Base-by-base conservation (phyloP, 176 grass and related monocot species). In the Guadua angustifolia region DNA sequence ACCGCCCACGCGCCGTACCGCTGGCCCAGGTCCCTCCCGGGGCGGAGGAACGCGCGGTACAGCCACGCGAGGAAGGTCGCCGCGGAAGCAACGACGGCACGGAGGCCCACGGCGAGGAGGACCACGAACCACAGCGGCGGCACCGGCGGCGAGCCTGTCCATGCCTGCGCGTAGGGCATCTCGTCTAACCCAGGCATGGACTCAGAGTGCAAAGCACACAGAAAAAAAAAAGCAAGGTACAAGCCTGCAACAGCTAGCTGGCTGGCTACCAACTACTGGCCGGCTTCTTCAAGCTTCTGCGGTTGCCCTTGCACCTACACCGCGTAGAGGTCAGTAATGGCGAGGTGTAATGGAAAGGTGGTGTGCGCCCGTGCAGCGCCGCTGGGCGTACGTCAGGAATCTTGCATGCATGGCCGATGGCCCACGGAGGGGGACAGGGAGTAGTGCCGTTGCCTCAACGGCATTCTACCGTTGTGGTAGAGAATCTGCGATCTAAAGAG, bases 1-100 rank as follows among this genome's bases (percentile, higher is more conserved):
- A 94, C 63, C 29, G 88, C 92, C 92, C 92, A 94, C n/a, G 55
- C 61, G 62, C 92, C 86, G 79, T 88, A 90, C 4, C 71, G 26
- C 15, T 6, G 49, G 24, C 29, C 32, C 16, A 85, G 75, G 60
- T 84, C 60, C 32, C 53, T 29, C 1, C 87, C 61, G 3, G 67
- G 76, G 1, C 82, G 87, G 7, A 80, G 14, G 61, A 89, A 89
- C 3, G 82, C 76, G 76, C 82, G 76, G 76, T 33, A 51, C 10
- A 80, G 50, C 82, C 87, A 85, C 0, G 61, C 21, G 1, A 89
- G 51, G 69, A 85, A 80, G 26, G 55, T 87, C 14, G 21, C 71
- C 19, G 36, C 19, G 4, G 69, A 79, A 44, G 29, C 18, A 6
- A 21, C 21, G 0, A 5, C n/a, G 13, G 24, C 5, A 8, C 16